Base-by-base conservation (phyloP, 345 rosid species). In the Viola odorata region DNA sequence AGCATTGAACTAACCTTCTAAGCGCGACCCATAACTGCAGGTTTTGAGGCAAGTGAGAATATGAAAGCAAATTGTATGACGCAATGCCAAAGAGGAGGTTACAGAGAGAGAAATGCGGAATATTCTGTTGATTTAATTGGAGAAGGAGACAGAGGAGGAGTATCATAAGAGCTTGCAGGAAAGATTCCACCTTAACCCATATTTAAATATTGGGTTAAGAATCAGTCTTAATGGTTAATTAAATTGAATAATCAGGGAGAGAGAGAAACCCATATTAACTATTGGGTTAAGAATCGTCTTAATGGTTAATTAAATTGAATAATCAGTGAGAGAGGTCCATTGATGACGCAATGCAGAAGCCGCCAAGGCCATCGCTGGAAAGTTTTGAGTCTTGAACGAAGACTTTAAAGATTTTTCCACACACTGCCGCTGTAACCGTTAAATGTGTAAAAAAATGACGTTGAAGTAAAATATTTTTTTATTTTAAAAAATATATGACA, bases 341-440 rank as follows among this genome's bases (percentile, higher is more conserved):
- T n/a, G 2, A 23, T 23, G 32, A 23, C 32, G 32, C 40, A 39
- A 39, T 38, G 36, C 56, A 53, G 40, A 61, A 68, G 61, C 73
- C 67, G 63, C 73, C 70, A 69, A 64, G 15, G 32, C 66, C 36
- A 37, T 40, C 64, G 45, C 54, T 8, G 44, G 17, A 23, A 23
- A 56, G 17, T 57, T 62, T 70, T 32, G 61, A 56, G 17, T 57
- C 57, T 70, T 32, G 61, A 59, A 61, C 37, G 45, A 60, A 5
- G 12, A 54, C 36, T 23, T 23, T 2, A 23, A 23, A 23, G 32
- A 23, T 23, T 23, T 23, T 23, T 23, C 32, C 1, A 23, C 32
- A 23, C 32, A 1, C 2, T 23, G 2, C 32, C 32, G 2, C 32
- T 23, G 32, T 23, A 23, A 23, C 32, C 2, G 2, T 23, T 23